These are phyloP conservation scores for Xylaria cubensis DNA, from an alignment of 495 filamentous ascomycete genomes.

Conservation along the genomic window DNA sequence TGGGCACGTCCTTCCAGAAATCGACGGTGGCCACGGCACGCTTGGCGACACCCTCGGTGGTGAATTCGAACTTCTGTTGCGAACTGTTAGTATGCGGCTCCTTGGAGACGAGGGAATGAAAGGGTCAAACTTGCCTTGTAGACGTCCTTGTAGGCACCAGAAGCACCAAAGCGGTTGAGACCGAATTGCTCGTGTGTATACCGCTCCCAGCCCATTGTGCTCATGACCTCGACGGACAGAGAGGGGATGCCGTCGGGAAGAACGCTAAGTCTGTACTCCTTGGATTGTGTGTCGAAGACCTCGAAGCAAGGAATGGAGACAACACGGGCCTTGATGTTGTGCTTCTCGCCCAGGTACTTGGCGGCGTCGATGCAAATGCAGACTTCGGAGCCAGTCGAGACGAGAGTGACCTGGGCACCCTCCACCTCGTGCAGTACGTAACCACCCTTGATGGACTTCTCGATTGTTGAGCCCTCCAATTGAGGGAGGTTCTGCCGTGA, in stretches of 20 bases:
- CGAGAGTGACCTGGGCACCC: constrained; percentile 84
- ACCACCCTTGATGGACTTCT: constrained; percentile 88
- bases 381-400: constrained; percentile 96
- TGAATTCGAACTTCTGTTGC: constrained; percentile 96
- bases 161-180: constrained; percentile 97
- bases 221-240: constrained; percentile 92
- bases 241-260: constrained; percentile 94
- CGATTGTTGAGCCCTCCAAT: constrained; percentile 89
- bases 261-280: constrained; percentile 90
- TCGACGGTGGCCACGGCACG: constrained; percentile 88
- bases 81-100: constrained; percentile 40
- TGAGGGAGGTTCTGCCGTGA: constrained; percentile 99
- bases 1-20: constrained; percentile 93
- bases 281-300: constrained; percentile 92
- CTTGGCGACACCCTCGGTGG: constrained; percentile 93
- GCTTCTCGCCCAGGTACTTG: constrained; percentile 87
- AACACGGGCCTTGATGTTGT: constrained; percentile 86
- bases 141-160: constrained; percentile 95
- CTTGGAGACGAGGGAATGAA: background rate
- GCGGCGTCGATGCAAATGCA: constrained; percentile 90
- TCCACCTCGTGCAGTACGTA: constrained; percentile 88
- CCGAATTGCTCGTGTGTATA: constrained; percentile 99
- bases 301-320: constrained; percentile 97
- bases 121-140: constrained; percentile 73
- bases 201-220: constrained; percentile 93